These are phyloP conservation scores for Rhizopus arrhizus DNA, from an alignment of 371 early-diverging fungal species.

Conservation along the genomic window DNA sequence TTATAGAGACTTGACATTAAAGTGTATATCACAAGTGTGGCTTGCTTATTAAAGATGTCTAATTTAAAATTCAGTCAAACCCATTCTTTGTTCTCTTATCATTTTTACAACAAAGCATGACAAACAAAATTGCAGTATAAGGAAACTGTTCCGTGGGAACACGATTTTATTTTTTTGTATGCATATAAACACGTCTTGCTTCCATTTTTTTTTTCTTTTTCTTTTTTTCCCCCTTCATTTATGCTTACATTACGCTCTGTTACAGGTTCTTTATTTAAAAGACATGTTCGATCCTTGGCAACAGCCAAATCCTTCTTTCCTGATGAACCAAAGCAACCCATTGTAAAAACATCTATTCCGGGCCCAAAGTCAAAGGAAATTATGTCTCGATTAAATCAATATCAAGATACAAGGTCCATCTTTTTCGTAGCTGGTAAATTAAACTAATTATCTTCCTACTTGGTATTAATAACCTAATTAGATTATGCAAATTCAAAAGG, in stretches of 20 bases:
- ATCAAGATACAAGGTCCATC: conserved; percentile 51
- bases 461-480: conserved; percentile 21
- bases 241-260: conserved; percentile 5
- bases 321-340: conserved; percentile 45
- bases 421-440: conserved; percentile 51
- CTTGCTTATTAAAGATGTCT: no score
- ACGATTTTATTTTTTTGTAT: neutral
- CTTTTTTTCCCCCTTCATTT: neutral
- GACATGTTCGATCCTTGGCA: conserved; percentile 8
- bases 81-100: no score
- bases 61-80: no score
- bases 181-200: neutral
- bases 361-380: conserved; percentile 47
- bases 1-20: no score
- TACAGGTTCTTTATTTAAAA: neutral
- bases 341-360: conserved; percentile 43
- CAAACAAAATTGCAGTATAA: conserved; percentile 9
- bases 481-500: conserved; percentile 72
- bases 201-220: neutral
- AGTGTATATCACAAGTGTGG: no score
- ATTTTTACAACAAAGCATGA: neutral
- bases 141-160: conserved; percentile 1
- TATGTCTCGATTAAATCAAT: conserved; percentile 35
- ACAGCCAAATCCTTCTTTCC: conserved; percentile 15
- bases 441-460: neutral